Evolutionary conservation across 75 land plant species (phyloP), one percentile per base, ranked within the genome.

Genomic region (Larix kaempferi): DNA sequence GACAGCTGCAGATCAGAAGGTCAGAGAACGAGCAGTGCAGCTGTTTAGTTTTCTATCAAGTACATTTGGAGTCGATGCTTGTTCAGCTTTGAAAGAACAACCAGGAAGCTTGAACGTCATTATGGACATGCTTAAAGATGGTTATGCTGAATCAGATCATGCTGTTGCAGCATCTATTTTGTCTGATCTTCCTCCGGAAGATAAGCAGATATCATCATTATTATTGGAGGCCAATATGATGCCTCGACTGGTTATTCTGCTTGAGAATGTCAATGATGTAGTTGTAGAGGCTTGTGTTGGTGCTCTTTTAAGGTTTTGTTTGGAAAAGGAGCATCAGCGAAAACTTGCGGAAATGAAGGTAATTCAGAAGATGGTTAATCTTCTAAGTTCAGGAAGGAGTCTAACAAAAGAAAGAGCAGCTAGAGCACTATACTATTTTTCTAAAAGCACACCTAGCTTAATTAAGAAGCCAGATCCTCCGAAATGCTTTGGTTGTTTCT

Each of bases 281-380:
- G 62, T 82, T 23, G 78, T 72, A 21, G 87, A 85, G 78, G 86
- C 85, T n/a, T 59, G 69, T 66, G 76, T 69, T 54, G 86, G 82
- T 6, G 71, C 83, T 26, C 74, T 83, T 33, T 57, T 83, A 49
- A 74, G 84, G 17, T 79, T 83, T 57, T 77, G 78, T 57, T 41
- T 72, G 63, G 41, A 23, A 26, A 73, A 73, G 75, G 75, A 73
- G 44, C 75, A 73, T 57, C 87, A 85, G 59, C 37, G 22, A 23
- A 83, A 39, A 35, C 57, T 85, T 14, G 81, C 86, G 17, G 61
- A 78, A 69, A 65, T 74, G 61, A 80, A 71, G 73, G 81, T 85
- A 54, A 83, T 85, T 12, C 76, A 80, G 57, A 69, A 27, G 29
- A 67, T 84, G 26, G 86, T 85, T 21, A 61, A 59, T n/a, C 74